These are phyloP conservation scores for Avena insularis DNA, from an alignment of 176 grass and related monocot genomes.

Conservation along the genomic window DNA sequence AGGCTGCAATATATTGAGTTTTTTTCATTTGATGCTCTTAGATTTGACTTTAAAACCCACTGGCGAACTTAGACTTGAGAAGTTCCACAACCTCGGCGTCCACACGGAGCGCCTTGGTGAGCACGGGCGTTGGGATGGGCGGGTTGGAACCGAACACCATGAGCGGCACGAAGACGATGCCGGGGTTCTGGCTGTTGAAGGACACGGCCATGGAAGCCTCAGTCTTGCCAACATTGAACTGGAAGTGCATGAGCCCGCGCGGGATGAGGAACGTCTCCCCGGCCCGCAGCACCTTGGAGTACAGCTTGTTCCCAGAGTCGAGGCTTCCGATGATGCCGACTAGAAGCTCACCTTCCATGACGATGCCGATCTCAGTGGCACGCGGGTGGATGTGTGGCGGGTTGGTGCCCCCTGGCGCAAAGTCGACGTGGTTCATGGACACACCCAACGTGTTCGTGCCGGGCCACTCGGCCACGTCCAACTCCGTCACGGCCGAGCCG, in stretches of 20 bases:
- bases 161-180: slow-evolving; percentile 48
- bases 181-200: slow-evolving; percentile 71
- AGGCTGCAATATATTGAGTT: not conserved
- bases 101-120: slow-evolving; percentile 58
- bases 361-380: slow-evolving; percentile 52
- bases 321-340: slow-evolving; percentile 56
- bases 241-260: slow-evolving; percentile 68
- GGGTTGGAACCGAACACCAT: slow-evolving; percentile 65
- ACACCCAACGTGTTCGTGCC: too few relatives aligned
- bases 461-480: too few relatives aligned
- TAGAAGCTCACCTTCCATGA: slow-evolving; percentile 50
- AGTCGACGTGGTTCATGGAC: too few relatives aligned
- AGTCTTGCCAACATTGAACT: slow-evolving; percentile 59
- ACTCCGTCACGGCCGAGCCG: slow-evolving; percentile 21
- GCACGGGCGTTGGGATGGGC: slow-evolving; percentile 55
- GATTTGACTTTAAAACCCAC: not conserved
- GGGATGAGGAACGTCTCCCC: slow-evolving; percentile 70
- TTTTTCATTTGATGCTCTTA: not conserved
- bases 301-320: slow-evolving; percentile 44
- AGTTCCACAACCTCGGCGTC: slow-evolving; percentile 45
- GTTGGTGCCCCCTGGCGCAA: slow-evolving; percentile 25
- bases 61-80: slow-evolving; percentile 65
- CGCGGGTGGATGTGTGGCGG: slow-evolving; percentile 70
- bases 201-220: slow-evolving; percentile 49
- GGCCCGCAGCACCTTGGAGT: slow-evolving; percentile 52